These are phyloP conservation scores for Aspergillus coremiiformis DNA, from an alignment of 495 filamentous ascomycete genomes.

Conservation along the genomic window DNA sequence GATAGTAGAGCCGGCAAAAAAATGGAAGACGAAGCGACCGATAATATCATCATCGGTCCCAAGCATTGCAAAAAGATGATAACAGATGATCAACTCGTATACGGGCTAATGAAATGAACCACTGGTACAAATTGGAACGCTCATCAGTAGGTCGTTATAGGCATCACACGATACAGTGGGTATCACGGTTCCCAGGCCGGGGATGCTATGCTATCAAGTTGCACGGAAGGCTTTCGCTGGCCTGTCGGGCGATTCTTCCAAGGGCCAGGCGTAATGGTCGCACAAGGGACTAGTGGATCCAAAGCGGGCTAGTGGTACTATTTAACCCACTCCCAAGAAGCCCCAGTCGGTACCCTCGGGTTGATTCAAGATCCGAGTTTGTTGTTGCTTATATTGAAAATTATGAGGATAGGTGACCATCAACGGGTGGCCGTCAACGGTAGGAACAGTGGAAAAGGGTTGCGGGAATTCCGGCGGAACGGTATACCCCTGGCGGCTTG, in stretches of 20 bases:
- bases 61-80: background rate
- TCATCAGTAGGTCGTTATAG: constrained; percentile 7
- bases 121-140: background rate
- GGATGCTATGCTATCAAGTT: background rate
- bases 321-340: constrained; percentile 41
- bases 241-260: background rate
- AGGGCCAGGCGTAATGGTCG: background rate
- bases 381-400: constrained; percentile 34
- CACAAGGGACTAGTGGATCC: background rate
- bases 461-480: constrained; percentile 33
- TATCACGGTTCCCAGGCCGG: background rate
- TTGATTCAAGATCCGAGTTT: constrained; percentile 34
- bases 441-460: constrained; percentile 24
- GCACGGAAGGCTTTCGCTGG: background rate
- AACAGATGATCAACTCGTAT: constrained; percentile 3
- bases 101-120: background rate
- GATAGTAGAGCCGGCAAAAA: background rate
- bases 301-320: background rate
- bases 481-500: constrained; percentile 25
- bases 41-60: constrained; percentile 5
- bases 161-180: constrained; percentile 4
- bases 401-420: constrained; percentile 34
- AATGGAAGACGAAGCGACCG: background rate
- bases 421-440: constrained; percentile 29
- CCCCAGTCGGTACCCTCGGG: constrained; percentile 42